Percentiles rank a stretch among this genome's conserved stretches.
Evolutionary conservation across 208 protist species (phyloP).

Genomic region (Leishmania major): DNA sequence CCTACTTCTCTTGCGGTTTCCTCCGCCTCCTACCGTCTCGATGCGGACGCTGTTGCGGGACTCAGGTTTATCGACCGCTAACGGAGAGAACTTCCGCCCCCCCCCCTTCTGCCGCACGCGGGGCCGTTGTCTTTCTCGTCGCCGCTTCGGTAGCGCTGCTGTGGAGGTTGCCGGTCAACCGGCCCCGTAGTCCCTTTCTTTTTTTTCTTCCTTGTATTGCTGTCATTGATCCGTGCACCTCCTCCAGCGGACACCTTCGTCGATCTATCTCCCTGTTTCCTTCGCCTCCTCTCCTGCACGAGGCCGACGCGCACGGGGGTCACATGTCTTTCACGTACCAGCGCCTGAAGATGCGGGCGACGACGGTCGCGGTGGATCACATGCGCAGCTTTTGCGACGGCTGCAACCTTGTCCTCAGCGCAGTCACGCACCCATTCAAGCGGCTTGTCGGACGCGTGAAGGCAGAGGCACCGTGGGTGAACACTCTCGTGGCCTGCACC

Average conservation of each 20-base stretch:
- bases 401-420: slow-evolving; percentile 54
- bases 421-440: slow-evolving; percentile 45
- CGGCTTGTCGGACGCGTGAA: slow-evolving; percentile 45
- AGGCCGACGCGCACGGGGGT: not conserved
- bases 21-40: not conserved
- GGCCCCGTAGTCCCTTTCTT: not conserved
- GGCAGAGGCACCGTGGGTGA: slow-evolving; percentile 82
- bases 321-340: slow-evolving; percentile 78
- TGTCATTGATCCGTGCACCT: not conserved
- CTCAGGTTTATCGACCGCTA: not conserved
- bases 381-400: slow-evolving; percentile 70
- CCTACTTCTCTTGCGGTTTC: not conserved
- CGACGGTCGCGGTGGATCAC: slow-evolving; percentile 51
- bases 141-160: not conserved
- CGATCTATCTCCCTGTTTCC: not conserved
- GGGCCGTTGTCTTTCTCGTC: not conserved
- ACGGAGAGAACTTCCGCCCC: not conserved
- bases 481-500: slow-evolving; percentile 48
- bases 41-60: not conserved
- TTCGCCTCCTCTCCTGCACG: not conserved
- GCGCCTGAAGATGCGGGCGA: slow-evolving; percentile 76
- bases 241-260: not conserved
- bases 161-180: not conserved
- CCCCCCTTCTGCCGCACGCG: not conserved
- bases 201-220: not conserved